Evolutionary conservation across 2,329 filamentous ascomycete genomes (phyloP), one percentile per base, ranked within the genome.

Genomic region (Parasarocladium wereldwijsianum): DNA sequence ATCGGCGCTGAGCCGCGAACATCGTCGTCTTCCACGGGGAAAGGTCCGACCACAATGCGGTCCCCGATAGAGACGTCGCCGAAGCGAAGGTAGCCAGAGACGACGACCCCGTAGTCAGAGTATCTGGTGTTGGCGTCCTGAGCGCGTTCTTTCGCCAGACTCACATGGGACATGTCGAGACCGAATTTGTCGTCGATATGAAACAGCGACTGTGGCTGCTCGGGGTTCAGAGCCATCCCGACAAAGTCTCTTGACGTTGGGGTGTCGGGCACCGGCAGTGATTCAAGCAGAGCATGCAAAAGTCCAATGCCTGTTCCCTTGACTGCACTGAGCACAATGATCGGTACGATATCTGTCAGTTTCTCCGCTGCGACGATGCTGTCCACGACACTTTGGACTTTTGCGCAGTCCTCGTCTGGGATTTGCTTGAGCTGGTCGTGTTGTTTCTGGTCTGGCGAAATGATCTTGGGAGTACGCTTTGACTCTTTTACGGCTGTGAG

Each of bases 161-260:
- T 36, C 42, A 37, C 36, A 37, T 73, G 74, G 2, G 73, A 70
- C 1, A 69, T 66, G 1, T 77, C 70, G 10, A 86, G 67, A 34
- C 70, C 80, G 50, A 93, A 96, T 1, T 85, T 74, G 41, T 94
- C 87, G 46, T 96, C 87, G 15, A 96, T 70, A 45, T 94, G 81
- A 44, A 96, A 96, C 2, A 94, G 56, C 19, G 69, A 69, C 4
- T 60, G 58, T 2, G 73, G 69, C 32, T 70, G 64, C 34, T 73
- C 63, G 1, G 70, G 70, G 34, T 73, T 72, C 31, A 72, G 45
- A 2, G 58, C 58, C 24, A 57, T 56, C 2, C 66, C 65, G n/a
- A 65, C 53, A 36, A 63, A 69, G 39, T 74, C 68, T 29, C 58
- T 57, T 1, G 64, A 47, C 2, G 64, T 68, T 6, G 66, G 65